phyloP scores from a whole-genome alignment of 371 early-diverging fungal species.

The Mortierella sp. region DNA sequence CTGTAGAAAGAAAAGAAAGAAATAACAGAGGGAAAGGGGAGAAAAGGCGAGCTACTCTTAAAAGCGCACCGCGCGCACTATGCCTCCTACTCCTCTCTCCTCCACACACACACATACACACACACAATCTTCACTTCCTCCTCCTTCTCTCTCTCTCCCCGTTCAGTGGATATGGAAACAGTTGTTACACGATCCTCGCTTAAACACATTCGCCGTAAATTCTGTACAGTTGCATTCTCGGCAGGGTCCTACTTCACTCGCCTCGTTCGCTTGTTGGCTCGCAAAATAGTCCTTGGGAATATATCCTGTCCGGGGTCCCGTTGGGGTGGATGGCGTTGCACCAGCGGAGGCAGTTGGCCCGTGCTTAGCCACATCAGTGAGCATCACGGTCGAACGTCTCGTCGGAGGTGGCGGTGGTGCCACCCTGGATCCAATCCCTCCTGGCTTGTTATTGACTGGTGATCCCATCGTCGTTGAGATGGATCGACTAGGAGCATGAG shows the following conservation, averaged over 20 bases:
- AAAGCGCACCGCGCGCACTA: no score
- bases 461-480: constrained; percentile 5
- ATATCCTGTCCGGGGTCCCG: constrained; percentile 11
- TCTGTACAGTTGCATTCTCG: constrained; percentile 45
- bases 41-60: no score
- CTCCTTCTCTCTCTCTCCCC: no score
- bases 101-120: no score
- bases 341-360: not conserved
- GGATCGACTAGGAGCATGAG: constrained; percentile 15
- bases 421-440: constrained; percentile 9
- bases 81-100: no score
- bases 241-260: constrained; percentile 5
- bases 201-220: constrained; percentile 50
- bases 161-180: constrained; percentile 12
- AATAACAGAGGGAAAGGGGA: no score
- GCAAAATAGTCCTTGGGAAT: constrained; percentile 19
- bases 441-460: not conserved
- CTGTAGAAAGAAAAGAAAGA: no score
- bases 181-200: constrained; percentile 51
- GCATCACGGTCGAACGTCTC: constrained; percentile 7
- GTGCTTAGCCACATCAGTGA: constrained; percentile 1
- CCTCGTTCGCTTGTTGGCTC: constrained; percentile 2
- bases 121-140: no score
- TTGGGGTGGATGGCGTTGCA: not conserved
- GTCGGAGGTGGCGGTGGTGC: constrained; percentile 26